Percentiles rank a stretch among this genome's conserved stretches.
Evolutionary conservation across 169 alveolate species (phyloP).

Genomic region (Eimeria sp.): DNA sequence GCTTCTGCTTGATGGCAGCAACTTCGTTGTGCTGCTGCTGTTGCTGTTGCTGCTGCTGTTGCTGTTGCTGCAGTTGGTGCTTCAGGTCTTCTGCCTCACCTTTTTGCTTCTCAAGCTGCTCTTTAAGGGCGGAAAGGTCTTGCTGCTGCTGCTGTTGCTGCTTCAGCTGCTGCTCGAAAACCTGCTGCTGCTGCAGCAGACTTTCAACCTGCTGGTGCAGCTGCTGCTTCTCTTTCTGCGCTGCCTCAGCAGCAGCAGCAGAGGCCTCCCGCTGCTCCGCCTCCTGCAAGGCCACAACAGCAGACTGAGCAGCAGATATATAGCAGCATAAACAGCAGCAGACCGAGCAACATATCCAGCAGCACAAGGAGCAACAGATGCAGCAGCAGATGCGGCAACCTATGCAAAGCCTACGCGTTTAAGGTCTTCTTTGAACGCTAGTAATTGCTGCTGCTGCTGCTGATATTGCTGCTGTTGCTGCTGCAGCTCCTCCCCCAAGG

Average conservation of each 20-base stretch:
- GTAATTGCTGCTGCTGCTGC: conserved; percentile 54
- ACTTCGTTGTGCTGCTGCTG: neutral
- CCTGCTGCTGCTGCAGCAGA: neutral
- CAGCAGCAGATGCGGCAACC: conserved; percentile 12
- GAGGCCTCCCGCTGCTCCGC: conserved; percentile 52
- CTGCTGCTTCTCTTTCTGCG: conserved; percentile 48
- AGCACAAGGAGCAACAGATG: conserved; percentile 13
- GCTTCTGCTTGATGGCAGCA: neutral
- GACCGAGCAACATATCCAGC: neutral
- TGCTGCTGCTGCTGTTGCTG: neutral
- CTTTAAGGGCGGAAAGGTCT: neutral
- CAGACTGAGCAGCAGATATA: too few species aligned
- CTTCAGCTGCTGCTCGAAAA: neutral
- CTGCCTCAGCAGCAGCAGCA: conserved; percentile 59
- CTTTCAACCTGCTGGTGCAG: neutral
- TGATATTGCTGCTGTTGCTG: conserved; percentile 34
- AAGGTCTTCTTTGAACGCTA: neutral
- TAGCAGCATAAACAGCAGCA: too few species aligned
- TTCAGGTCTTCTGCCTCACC: neutral
- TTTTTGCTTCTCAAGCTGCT: conserved; percentile 12
- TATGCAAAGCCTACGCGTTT: neutral
- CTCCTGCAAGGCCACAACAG: neutral
- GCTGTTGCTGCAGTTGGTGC: conserved; percentile 34
- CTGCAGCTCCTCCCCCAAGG: conserved; percentile 40
- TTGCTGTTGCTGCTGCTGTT: neutral